Conservation (phyloP, 345 rosid species). For the Erysimum cheiranthoides region DNA sequence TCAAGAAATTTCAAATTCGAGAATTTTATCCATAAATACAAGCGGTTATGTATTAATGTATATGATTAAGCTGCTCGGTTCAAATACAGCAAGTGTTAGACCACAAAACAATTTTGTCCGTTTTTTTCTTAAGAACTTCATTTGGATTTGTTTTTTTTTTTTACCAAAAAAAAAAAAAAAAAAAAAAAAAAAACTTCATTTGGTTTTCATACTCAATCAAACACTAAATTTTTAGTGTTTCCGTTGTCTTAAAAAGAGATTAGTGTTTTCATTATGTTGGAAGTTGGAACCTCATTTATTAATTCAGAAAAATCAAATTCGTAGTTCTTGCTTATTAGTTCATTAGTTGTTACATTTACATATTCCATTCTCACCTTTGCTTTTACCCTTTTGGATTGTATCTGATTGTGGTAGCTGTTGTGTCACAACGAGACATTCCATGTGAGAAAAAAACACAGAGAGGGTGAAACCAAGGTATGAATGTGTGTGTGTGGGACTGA, state of each 20-base stretch:
- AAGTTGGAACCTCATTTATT: neutral
- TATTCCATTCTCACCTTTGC: neutral
- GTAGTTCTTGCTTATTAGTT: neutral
- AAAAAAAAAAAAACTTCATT: no score
- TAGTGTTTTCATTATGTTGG: neutral
- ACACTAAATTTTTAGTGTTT: neutral
- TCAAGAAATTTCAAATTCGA: neutral
- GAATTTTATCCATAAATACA: neutral
- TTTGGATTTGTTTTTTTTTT: neutral
- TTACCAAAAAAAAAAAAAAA: no score
- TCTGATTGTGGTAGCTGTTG: neutral
- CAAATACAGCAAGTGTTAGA: neutral
- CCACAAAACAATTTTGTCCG: neutral
- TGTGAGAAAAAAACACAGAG: slow-evolving; percentile 17
- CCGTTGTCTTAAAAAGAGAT: neutral
- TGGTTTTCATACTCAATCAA: neutral
- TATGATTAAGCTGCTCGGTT: neutral
- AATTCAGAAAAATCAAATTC: neutral
- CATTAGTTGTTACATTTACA: neutral
- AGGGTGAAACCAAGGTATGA: slow-evolving; percentile 20
- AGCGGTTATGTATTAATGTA: no score
- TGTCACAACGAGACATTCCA: slow-evolving; percentile 31
- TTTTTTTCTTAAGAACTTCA: neutral
- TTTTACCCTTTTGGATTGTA: slow-evolving; percentile 22
- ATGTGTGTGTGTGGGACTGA: slow-evolving; percentile 34